Percentiles rank a stretch among this genome's conserved stretches.
These are phyloP conservation scores for Teunomyces barrocoloradensis DNA, from an alignment of 805 yeast genomes.

Conservation along the genomic window DNA sequence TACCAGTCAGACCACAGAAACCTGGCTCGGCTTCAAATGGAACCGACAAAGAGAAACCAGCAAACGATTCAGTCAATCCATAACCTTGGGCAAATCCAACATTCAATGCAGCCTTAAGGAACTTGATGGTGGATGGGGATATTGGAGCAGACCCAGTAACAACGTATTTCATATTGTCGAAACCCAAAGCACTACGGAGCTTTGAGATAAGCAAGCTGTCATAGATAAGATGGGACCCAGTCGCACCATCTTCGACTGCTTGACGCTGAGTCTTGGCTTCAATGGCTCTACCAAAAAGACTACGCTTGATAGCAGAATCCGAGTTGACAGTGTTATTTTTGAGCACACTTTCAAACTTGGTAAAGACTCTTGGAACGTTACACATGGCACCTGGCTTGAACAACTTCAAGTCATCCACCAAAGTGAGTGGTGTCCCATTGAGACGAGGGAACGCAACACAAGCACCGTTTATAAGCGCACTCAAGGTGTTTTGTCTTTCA, in stretches of 20 bases:
- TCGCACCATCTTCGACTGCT: constrained; percentile 13
- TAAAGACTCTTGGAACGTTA: constrained; percentile 26
- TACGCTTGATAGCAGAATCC: constrained; percentile 15
- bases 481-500: constrained; percentile 27
- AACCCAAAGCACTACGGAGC: constrained; percentile 31
- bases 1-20: constrained; percentile 21
- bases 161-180: constrained; percentile 23
- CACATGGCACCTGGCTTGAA: constrained; percentile 23
- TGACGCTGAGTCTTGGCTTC: constrained; percentile 17
- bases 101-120: constrained; percentile 24
- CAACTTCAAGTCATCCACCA: constrained; percentile 23
- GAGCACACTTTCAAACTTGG: constrained; percentile 25
- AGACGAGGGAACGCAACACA: constrained; percentile 22
- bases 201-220: constrained; percentile 27
- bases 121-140: constrained; percentile 17
- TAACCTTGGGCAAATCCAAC: constrained; percentile 31
- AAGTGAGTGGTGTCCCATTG: constrained; percentile 21
- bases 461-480: constrained; percentile 23
- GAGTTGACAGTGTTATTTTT: constrained; percentile 22
- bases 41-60: constrained; percentile 17
- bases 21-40: constrained; percentile 21
- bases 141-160: constrained; percentile 29
- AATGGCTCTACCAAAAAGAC: constrained; percentile 17
- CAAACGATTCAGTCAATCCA: constrained; percentile 33
- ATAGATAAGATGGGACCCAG: constrained; percentile 16